phyloP scores from a whole-genome alignment of 2,329 filamentous ascomycete species.

The Dendryphion nanum region DNA sequence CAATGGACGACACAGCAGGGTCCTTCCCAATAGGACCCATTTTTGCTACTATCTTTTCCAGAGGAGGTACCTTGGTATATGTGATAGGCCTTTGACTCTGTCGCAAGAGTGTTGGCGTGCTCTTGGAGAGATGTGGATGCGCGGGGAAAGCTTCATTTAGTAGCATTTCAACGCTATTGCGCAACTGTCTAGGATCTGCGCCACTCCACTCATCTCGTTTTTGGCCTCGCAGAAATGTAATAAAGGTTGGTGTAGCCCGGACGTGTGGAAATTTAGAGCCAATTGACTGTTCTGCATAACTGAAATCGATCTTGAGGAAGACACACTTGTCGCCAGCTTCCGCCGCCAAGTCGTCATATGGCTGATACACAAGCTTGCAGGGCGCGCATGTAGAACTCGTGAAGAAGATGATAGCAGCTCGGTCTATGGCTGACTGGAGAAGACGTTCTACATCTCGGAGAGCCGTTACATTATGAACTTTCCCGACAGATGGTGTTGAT shows the following conservation, averaged over 20 bases:
- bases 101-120: slow-evolving; percentile 67
- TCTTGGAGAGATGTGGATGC: slow-evolving; percentile 72
- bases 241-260: slow-evolving; percentile 80
- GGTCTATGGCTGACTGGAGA: slow-evolving; percentile 59
- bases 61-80: slow-evolving; percentile 76
- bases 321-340: slow-evolving; percentile 67
- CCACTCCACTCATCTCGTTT: slow-evolving; percentile 80
- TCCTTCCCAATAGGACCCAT: slow-evolving; percentile 64
- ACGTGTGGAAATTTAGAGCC: slow-evolving; percentile 60
- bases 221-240: slow-evolving; percentile 75
- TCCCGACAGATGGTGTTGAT: slow-evolving; percentile 34
- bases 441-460: slow-evolving; percentile 60
- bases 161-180: slow-evolving; percentile 70
- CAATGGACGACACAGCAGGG: slow-evolving; percentile 61
- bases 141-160: slow-evolving; percentile 71
- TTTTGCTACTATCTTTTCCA: slow-evolving; percentile 78
- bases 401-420: slow-evolving; percentile 85
- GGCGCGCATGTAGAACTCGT: slow-evolving; percentile 84
- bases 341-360: slow-evolving; percentile 75
- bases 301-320: slow-evolving; percentile 82
- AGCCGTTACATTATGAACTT: slow-evolving; percentile 62
- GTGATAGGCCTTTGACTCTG: slow-evolving; percentile 65
- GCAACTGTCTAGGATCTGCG: slow-evolving; percentile 66
- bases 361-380: slow-evolving; percentile 78
- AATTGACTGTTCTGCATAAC: slow-evolving; percentile 62